phyloP scores from a whole-genome alignment of 805 yeast genomes.

The Starmerella floris region DNA sequence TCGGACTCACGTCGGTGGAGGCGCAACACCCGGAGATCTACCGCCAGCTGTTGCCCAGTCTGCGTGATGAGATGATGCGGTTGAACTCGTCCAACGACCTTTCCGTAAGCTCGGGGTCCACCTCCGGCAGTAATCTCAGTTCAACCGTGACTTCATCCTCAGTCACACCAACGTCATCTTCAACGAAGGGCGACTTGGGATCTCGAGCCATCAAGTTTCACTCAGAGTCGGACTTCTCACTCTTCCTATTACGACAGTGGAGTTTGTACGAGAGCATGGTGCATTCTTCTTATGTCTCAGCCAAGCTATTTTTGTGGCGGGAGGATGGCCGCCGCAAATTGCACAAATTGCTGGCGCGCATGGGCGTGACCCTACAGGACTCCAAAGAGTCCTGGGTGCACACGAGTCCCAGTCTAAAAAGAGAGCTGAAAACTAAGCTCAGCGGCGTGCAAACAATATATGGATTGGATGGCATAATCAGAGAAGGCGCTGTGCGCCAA shows the following conservation, averaged over 20 bases:
- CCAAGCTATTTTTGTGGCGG: conserved; percentile 77
- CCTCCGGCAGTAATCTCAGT: neutral
- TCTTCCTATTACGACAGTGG: conserved; percentile 84
- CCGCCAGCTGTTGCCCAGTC: conserved; percentile 53
- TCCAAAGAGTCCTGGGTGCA: conserved; percentile 89
- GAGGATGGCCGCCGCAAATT: conserved; percentile 78
- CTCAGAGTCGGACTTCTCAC: conserved; percentile 70
- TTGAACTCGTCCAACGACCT: conserved; percentile 28
- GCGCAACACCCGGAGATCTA: conserved; percentile 58
- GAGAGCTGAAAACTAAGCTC: conserved; percentile 55
- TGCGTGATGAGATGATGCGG: conserved; percentile 72
- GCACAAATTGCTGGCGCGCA: conserved; percentile 84
- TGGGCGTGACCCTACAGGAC: conserved; percentile 85
- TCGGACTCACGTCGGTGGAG: conserved; percentile 78
- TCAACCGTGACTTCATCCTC: neutral
- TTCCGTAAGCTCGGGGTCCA: neutral
- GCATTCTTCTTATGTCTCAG: conserved; percentile 82
- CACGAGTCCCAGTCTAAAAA: conserved; percentile 68
- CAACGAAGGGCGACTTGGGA: conserved; percentile 17
- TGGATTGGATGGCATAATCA: conserved; percentile 67
- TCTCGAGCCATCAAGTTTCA: conserved; percentile 33
- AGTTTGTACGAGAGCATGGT: conserved; percentile 79
- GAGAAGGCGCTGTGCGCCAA: conserved; percentile 76
- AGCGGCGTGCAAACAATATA: conserved; percentile 55
- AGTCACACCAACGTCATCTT: neutral